Evolutionary conservation across 2,329 filamentous ascomycete species (phyloP), one percentile per base, ranked within the genome.

Genomic region (Talaromyces sp.): DNA sequence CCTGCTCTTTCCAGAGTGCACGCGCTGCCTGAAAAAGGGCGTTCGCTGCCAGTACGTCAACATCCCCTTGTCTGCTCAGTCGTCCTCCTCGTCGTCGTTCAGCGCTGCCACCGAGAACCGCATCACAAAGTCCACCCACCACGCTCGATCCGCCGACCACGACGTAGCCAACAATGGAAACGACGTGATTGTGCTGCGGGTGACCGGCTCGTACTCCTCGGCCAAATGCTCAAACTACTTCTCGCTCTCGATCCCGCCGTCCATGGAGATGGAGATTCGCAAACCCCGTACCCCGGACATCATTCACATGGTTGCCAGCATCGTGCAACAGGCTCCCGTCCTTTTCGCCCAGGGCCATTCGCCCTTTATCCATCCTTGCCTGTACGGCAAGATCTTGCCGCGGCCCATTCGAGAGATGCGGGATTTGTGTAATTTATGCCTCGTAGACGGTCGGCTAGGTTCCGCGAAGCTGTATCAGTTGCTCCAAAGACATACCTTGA

Each of bases 1-100:
- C 53, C 67, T 66, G 52, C 64, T 59, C 7, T 67, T 56, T 52
- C 70, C 70, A 13, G 62, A 60, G 10, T 71, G 70, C 58, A 66
- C 58, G 58, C 58, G 70, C 29, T 71, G 70, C 58, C 35, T 60
- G n/a, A 58, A 57, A 14, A 65, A 64, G 54, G 62, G 63, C 3
- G 56, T 65, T 26, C 56, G 61, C 53, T 71, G 70, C 53, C 63
- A 69, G 50, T 71, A 71, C 24, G 58, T 63, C 54, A 71, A 70
- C 41, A 55, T 63, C 1, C 69, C 69, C 5, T 35, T 70, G 17
- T 52, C 13, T 58, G 56, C 49, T 31, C 56, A 55, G 52, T 19
- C 35, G 58, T 29, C 50, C n/a, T n/a, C n/a, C n/a, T 19, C 35
- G 58, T 29, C 50, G 52, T 19, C 35, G 58, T 29, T 43, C 31